These are phyloP conservation scores for Candolleomyces eurysporus DNA, from an alignment of 768 basidiomycete species.

Conservation along the genomic window DNA sequence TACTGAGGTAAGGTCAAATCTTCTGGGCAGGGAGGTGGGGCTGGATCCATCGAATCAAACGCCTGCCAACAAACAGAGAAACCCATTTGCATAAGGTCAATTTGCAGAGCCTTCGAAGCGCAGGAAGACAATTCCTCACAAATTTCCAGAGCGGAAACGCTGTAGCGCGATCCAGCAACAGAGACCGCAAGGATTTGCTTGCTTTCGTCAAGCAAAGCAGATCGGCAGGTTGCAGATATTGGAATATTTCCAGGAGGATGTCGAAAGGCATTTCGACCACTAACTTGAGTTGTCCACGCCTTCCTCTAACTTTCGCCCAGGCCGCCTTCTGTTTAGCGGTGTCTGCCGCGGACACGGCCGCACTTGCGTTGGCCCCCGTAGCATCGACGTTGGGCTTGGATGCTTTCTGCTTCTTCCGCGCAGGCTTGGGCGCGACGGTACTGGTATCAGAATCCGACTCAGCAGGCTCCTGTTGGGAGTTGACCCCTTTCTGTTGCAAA, in stretches of 20 bases:
- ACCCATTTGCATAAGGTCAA: background rate
- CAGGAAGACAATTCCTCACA: constrained; percentile 10
- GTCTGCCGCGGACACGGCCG: no score
- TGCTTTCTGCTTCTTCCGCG: no score
- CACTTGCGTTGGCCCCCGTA: no score
- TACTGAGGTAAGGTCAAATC: constrained; percentile 31
- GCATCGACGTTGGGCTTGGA: no score
- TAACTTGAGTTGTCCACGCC: constrained; percentile 20
- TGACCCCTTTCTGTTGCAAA: no score
- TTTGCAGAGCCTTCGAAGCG: background rate
- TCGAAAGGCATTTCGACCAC: constrained; percentile 35
- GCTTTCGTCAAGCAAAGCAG: constrained; percentile 39
- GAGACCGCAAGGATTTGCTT: constrained; percentile 30
- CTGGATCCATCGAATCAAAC: constrained; percentile 17
- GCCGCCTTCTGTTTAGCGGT: no score
- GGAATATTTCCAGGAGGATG: constrained; percentile 36
- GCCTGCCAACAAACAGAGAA: constrained; percentile 12
- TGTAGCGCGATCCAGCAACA: constrained; percentile 26
- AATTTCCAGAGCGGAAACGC: constrained; percentile 30
- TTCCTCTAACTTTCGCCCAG: constrained; percentile 14
- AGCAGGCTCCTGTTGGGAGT: no score
- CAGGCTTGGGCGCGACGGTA: no score
- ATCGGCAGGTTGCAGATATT: constrained; percentile 35
- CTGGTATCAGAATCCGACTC: no score
- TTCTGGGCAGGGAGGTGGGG: constrained; percentile 25